A percentile compares a stretch with the other conserved stretches of the same genome.
phyloP scores from a whole-genome alignment of 2,329 filamentous ascomycete species.

The Aspergillus pseudotamarii region DNA sequence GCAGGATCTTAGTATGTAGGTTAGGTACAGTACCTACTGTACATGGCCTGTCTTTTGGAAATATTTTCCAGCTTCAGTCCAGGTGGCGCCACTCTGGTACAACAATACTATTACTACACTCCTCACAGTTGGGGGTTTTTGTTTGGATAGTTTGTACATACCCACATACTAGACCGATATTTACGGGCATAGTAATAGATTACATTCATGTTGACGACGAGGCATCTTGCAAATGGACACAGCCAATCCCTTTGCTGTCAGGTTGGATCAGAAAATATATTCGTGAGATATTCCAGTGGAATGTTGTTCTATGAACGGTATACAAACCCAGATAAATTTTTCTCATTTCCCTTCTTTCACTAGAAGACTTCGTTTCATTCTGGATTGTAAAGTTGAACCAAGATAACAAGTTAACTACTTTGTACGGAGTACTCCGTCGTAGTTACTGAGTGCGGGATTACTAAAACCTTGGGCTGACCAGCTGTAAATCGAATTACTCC shows the following conservation, averaged over 20 bases:
- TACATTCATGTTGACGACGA: background rate
- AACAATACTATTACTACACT: conserved; percentile 6
- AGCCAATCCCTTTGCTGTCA: background rate
- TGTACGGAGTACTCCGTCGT: too few species aligned
- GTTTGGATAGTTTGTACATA: conserved; percentile 1
- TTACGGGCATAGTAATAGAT: conserved; percentile 6
- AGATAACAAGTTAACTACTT: too few species aligned
- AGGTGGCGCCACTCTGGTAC: conserved; percentile 18
- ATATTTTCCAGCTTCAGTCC: conserved; percentile 1
- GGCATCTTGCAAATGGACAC: background rate
- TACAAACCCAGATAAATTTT: background rate
- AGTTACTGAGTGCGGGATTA: background rate
- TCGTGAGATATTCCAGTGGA: background rate
- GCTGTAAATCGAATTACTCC: conserved; percentile 3
- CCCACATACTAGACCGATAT: conserved; percentile 11
- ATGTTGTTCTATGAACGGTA: background rate
- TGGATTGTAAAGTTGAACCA: background rate
- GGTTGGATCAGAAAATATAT: background rate
- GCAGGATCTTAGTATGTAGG: background rate
- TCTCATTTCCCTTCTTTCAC: background rate
- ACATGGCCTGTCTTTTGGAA: background rate
- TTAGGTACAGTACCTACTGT: background rate
- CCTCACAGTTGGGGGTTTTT: conserved; percentile 17
- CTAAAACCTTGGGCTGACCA: background rate
- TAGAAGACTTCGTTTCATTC: background rate